Evolutionary conservation across 805 yeast genomes (phyloP), one percentile per base, ranked within the genome.

Genomic region (Komagataella phaffii): DNA sequence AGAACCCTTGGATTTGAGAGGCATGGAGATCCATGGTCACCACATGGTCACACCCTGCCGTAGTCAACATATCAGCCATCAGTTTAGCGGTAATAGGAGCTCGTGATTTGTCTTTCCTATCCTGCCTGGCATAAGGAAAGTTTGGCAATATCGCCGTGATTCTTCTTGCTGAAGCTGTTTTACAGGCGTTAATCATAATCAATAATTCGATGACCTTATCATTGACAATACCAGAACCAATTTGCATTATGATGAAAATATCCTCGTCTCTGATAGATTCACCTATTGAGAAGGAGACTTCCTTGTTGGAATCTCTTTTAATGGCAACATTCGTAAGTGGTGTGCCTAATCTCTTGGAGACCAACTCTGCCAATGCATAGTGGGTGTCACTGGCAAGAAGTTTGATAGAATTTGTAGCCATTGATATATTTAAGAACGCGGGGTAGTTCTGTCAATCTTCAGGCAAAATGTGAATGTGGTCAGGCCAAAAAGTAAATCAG

Each of bases 41-140:
- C 19, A 86, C 88, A 65, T 86, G 95, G 61, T 84, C 81, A 66
- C 91, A 86, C 2, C 95, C 95, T 10, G 93, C 90, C 14, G 91
- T 83, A 24, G 85, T 81, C 52, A 86, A 67, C 80, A 86, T 75
- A 61, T 86, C 85, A 17, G 95, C 93, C 77, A 86, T 81, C 56
- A 86, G 73, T 65, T 86, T 86, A 47, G 93, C 93, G 14, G 93
- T 85, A 57, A 86, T 84, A 51, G 91, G 91, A 17, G 93, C 93
- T 65, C 95, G 75, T 51, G 85, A 78, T 63, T 86, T 86, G 64
- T 86, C 95, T 68, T 86, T 86, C 64, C 88, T 76, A 64, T 86
- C 95, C 65, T 86, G 95, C 71, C 95, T 79, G n/a, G 93, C 93
- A 59, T 86, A 86, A 8, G 90, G 90, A 66, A 84, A 86, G 63